Evolutionary conservation across 495 filamentous ascomycete species (phyloP).

Genomic region (Penicillium antarcticum): DNA sequence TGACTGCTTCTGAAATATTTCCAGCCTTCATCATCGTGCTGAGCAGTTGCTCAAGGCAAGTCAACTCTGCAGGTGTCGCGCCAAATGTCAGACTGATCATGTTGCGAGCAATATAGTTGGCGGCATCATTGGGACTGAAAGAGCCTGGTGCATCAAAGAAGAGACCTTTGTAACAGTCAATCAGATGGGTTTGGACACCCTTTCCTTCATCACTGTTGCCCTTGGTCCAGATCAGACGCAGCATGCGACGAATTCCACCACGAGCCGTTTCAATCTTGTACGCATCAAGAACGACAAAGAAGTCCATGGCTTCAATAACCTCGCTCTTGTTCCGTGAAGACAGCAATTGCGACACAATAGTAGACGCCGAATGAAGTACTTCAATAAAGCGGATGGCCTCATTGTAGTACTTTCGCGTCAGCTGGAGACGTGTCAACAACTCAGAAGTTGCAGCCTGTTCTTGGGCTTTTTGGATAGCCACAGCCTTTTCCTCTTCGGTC

Average conservation of each 20-base stretch:
- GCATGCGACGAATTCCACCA: slow-evolving; percentile 85
- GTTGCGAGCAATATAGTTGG: slow-evolving; percentile 93
- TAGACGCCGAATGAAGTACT: slow-evolving; percentile 79
- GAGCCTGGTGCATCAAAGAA: slow-evolving; percentile 92
- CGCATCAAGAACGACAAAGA: slow-evolving; percentile 88
- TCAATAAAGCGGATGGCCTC: slow-evolving; percentile 95
- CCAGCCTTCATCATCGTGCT: slow-evolving; percentile 97
- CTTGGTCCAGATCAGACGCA: slow-evolving; percentile 97
- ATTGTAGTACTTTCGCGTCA: slow-evolving; percentile 84
- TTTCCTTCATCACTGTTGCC: slow-evolving; percentile 99
- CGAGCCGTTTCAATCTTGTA: slow-evolving; percentile 94
- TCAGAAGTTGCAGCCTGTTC: slow-evolving; percentile 74
- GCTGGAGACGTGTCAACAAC: slow-evolving; percentile 75
- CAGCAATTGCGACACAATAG: slow-evolving; percentile 77
- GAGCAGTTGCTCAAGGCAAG: slow-evolving; percentile 88
- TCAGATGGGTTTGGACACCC: slow-evolving; percentile 93
- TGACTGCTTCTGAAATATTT: slow-evolving; percentile 78
- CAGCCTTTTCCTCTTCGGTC: slow-evolving; percentile 55
- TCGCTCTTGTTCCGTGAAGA: slow-evolving; percentile 95
- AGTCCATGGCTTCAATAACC: slow-evolving; percentile 98
- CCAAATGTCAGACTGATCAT: slow-evolving; percentile 99
- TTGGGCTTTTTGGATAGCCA: slow-evolving; percentile 60
- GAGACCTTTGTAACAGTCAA: slow-evolving; percentile 92
- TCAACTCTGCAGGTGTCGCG: slow-evolving; percentile 88
- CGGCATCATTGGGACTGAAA: slow-evolving; percentile 84